Base-by-base conservation (phyloP, 495 filamentous ascomycete species). In the Saxophila tyrrhenica region DNA sequence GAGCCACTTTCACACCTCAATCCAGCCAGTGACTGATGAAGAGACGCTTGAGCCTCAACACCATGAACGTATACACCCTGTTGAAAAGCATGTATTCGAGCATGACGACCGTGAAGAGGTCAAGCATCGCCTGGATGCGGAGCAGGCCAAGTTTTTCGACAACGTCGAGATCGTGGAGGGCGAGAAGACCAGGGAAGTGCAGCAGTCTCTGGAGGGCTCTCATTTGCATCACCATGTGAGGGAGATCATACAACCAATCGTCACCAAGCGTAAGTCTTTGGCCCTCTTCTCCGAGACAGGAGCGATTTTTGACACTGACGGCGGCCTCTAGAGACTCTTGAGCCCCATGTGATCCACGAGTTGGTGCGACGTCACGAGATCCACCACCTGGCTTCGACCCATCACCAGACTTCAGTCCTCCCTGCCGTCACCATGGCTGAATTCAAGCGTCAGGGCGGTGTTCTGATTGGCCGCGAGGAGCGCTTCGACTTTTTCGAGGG, bases 331-430 rank as follows among this genome's bases (percentile, higher is more conserved):
- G 81, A 84, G 57, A 75, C 75, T 15, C 74, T 84, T 49, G 79
- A 84, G 58, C 80, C 81, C 5, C 70, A 72, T 5, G 78, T 85
- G 19, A 73, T 84, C 23, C 82, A 85, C 65, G 83, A 78, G 44
- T 82, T 80, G n/a, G 70, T 81, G 7, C 82, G 78, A 0, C 72
- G 85, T 56, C 82, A 85, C 54, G 82, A 86, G 63, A 69, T 75
- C 0, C 81, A 60, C 45, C 58, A 60, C 53, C 76, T 81, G 39
- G 71, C 76, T 17, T 70, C 80, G 7, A 73, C 78, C 51, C 76
- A 81, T 65, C 82, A 85, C 67, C 64, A 68, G 20, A 71, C 78
- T 8, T 75, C 58, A 10, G 50, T 74, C 13, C 69, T 83, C 13
- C 81, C 81, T 3, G 70, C 78, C n/a, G 72, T 84, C 52, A 77